These are phyloP conservation scores for Beauveria australis DNA, from an alignment of 2,329 filamentous ascomycete species.

Conservation along the genomic window DNA sequence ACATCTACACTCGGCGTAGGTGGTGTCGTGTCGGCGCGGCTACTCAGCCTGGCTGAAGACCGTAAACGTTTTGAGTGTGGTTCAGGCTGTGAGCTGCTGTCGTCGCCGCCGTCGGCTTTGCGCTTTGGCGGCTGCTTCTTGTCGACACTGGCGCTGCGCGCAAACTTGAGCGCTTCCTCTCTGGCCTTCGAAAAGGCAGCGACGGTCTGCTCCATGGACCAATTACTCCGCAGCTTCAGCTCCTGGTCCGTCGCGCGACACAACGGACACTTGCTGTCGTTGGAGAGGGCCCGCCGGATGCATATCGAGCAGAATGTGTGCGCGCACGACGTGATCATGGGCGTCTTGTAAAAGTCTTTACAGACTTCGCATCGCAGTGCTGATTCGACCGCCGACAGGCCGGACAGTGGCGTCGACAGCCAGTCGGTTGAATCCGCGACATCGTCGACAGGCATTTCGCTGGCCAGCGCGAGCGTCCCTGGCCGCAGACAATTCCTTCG, in stretches of 20 bases:
- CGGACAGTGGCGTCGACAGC: slow-evolving; percentile 60
- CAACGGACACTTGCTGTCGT: slow-evolving; percentile 79
- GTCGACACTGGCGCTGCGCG: slow-evolving; percentile 29
- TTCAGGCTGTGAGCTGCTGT: slow-evolving; percentile 20
- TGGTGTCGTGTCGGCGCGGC: slow-evolving; percentile 28
- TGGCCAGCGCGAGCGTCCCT: neutral
- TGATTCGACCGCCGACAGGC: slow-evolving; percentile 66
- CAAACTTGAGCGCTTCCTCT: slow-evolving; percentile 54
- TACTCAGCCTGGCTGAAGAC: slow-evolving; percentile 43
- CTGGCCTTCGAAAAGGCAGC: slow-evolving; percentile 66
- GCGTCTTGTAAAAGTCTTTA: slow-evolving; percentile 93
- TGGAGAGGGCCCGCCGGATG: slow-evolving; percentile 76
- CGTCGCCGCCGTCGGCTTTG: slow-evolving; percentile 32
- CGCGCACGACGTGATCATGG: slow-evolving; percentile 88
- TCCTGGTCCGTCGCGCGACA: slow-evolving; percentile 77
- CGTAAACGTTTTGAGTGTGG: slow-evolving; percentile 41
- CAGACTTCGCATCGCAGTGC: slow-evolving; percentile 92
- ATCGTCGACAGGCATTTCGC: slow-evolving; percentile 25
- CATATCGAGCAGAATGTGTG: slow-evolving; percentile 97
- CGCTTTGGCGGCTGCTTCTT: slow-evolving; percentile 38
- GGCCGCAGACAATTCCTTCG: neutral
- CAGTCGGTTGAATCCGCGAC: slow-evolving; percentile 80
- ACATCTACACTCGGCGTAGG: slow-evolving; percentile 13
- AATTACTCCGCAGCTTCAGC: slow-evolving; percentile 75
- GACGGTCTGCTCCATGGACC: slow-evolving; percentile 76